Evolutionary conservation across 2,329 filamentous ascomycete species (phyloP).

Genomic region (Neonectria sp.): DNA sequence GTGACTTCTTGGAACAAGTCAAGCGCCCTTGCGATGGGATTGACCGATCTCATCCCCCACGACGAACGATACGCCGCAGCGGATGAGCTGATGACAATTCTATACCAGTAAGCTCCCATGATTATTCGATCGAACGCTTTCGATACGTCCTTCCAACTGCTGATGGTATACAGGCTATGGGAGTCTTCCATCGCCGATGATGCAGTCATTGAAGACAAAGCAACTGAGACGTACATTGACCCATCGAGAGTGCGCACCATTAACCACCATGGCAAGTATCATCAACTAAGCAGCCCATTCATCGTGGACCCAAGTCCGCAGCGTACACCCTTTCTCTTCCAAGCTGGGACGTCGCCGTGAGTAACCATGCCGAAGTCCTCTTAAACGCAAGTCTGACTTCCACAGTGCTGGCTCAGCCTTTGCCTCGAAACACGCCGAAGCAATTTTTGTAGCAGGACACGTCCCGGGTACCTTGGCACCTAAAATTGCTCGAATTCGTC

Average conservation of each 20-base stretch:
- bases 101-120: conserved; percentile 18
- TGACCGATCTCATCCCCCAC: conserved; percentile 21
- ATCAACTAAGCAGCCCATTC: conserved; percentile 40
- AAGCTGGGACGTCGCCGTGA: conserved; percentile 70
- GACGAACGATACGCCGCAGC: conserved; percentile 26
- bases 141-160: neutral
- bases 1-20: conserved; percentile 30
- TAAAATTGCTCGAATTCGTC: conserved; percentile 15
- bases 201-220: conserved; percentile 53
- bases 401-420: conserved; percentile 65
- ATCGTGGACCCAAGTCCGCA: conserved; percentile 58
- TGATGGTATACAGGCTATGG: conserved; percentile 20
- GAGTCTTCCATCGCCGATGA: conserved; percentile 26
- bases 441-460: conserved; percentile 72
- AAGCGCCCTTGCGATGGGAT: conserved; percentile 23
- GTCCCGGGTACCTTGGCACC: conserved; percentile 22
- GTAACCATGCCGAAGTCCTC: too few relatives aligned
- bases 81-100: conserved; percentile 24
- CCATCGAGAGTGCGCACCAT: conserved; percentile 68
- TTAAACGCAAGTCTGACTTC: neutral
- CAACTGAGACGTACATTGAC: conserved; percentile 61
- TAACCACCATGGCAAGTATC: conserved; percentile 71
- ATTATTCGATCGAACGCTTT: neutral
- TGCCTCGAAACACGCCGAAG: conserved; percentile 72
- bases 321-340: conserved; percentile 72